Evolutionary conservation across 1,139 yeast genomes (phyloP), one percentile per base, ranked within the genome.

Genomic region (Zhuliangozyma blackwelliae): DNA sequence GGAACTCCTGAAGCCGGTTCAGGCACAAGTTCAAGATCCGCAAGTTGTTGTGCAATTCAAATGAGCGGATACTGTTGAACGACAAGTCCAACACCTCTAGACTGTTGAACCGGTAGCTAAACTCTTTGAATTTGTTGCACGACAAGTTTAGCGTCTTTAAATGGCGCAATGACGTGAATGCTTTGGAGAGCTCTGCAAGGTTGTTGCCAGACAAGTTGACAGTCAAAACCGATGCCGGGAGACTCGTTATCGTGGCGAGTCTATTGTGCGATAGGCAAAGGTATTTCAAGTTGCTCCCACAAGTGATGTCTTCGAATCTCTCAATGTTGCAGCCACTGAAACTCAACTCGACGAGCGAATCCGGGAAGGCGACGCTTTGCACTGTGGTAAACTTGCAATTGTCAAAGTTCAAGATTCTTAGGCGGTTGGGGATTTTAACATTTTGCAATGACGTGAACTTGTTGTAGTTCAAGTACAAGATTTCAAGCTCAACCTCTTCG

Each of bases 341-440:
- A 38, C 59, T 54, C 32, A 58, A 40, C 31, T 55, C 59, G 27
- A 33, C 35, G 19, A 57, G 33, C 3, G 45, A 32, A 5, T 43
- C 33, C 5, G 47, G 47, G 33, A 53, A 47, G 6, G 34, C 35
- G 5, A 46, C 22, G 32, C 46, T 37, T 22, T 36, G 37, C 8
- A 54, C 29, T 2, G 20, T 29, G 10, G 35, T 27, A 11, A 57
- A 32, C 12, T 34, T 22, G 36, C 58, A 55, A 32, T 49, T 51
- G 40, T 57, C 61, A 29, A 57, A 40, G 40, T 52, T 56, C 25
- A 58, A 35, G 6, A 53, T 47, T 30, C 38, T 38, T 5, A 56
- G 34, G 10, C 39, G 27, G 2, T 34, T 21, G n/a, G 58, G 53
- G 20, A 55, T 45, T 28, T 46, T 42, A 20, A 58, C 40, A 10